Conservation (phyloP, 2,329 filamentous ascomycete species). For the Alternaria sp. region DNA sequence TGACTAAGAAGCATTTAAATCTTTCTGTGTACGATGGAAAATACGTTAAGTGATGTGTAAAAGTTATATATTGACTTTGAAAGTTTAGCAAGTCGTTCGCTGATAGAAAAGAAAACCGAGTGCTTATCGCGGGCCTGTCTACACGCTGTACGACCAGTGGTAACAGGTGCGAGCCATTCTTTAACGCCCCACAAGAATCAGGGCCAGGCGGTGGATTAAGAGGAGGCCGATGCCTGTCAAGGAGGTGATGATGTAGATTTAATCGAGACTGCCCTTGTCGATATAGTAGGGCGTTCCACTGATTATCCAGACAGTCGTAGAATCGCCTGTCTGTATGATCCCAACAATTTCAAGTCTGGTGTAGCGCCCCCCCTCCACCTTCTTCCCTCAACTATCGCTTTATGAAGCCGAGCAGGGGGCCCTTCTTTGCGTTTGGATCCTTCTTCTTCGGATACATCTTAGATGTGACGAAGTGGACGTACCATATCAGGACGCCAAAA, state of each 20-base stretch:
- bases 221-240: neutral
- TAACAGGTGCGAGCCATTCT: neutral
- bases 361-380: neutral
- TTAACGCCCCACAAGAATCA: neutral
- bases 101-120: neutral
- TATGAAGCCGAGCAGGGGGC: conserved; percentile 34
- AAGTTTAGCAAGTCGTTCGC: conserved; percentile 13
- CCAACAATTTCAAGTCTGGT: neutral
- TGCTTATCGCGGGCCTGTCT: neutral
- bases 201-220: neutral
- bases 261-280: conserved; percentile 2
- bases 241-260: conserved; percentile 1
- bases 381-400: conserved; percentile 25
- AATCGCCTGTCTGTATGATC: neutral
- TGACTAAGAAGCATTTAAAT: neutral
- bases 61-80: conserved; percentile 21
- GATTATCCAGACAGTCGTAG: neutral
- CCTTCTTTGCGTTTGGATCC: conserved; percentile 38
- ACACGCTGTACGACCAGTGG: neutral
- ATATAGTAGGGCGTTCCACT: conserved; percentile 5
- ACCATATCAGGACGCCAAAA: conserved; percentile 39
- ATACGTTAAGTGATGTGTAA: neutral
- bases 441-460: conserved; percentile 42
- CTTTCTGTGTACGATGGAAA: neutral
- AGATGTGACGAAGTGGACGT: conserved; percentile 43